These are phyloP conservation scores for Diversispora eburnea DNA, from an alignment of 192 early-diverging fungal genomes.

Conservation along the genomic window DNA sequence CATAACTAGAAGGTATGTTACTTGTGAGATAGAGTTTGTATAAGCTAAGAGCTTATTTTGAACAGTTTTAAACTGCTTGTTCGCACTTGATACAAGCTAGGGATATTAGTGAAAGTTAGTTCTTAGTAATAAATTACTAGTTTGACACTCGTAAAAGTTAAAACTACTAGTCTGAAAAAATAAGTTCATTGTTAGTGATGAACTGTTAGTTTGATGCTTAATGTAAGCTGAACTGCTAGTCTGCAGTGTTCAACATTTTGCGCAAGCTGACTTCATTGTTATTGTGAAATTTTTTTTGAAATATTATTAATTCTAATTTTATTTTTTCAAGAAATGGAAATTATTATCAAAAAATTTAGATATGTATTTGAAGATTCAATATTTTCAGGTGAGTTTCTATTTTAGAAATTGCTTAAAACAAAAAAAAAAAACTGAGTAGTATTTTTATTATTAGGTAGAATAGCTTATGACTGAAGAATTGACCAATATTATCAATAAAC, in stretches of 20 bases:
- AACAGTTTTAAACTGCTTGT: neutral
- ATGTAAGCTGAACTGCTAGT: neutral
- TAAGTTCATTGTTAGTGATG: slow-evolving; percentile 1
- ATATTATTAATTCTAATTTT: neutral
- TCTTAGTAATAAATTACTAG: neutral
- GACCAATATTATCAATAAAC: neutral
- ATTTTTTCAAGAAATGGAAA: neutral
- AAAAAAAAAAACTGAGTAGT: too few relatives aligned
- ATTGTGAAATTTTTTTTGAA: neutral
- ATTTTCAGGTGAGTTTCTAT: neutral
- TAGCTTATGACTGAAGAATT: neutral
- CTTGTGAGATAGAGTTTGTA: neutral
- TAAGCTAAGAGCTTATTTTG: neutral
- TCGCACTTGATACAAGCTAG: neutral
- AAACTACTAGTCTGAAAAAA: neutral
- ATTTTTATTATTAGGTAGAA: neutral
- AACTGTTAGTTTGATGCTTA: neutral
- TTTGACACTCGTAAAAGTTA: neutral
- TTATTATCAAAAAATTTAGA: neutral
- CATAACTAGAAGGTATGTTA: slow-evolving; percentile 1
- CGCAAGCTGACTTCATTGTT: slow-evolving; percentile 1
- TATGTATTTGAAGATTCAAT: neutral
- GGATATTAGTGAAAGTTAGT: neutral
- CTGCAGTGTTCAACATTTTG: slow-evolving; percentile 1
- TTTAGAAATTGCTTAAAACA: neutral